A percentile compares a stretch with the other conserved stretches of the same genome.
Conservation (phyloP, 2,329 filamentous ascomycete genomes). For the Neonectria punicea region DNA sequence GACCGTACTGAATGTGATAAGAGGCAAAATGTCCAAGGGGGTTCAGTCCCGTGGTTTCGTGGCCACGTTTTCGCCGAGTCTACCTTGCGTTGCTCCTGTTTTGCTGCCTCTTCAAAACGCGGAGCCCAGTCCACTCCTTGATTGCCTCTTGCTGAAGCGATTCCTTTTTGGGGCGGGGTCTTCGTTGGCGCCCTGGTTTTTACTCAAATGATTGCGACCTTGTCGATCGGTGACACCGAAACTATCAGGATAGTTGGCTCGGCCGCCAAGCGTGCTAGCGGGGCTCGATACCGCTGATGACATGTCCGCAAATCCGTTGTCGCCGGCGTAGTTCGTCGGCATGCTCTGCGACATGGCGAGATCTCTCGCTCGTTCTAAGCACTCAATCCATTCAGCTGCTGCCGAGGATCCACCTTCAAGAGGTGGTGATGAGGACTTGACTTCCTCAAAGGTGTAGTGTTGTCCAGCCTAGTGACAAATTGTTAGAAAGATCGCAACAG, state of each 20-base stretch:
- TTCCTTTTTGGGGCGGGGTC: constrained; percentile 66
- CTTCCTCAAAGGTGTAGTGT: constrained; percentile 93
- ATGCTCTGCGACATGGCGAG: constrained; percentile 80
- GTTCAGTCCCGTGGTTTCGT: constrained; percentile 26
- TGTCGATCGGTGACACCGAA: constrained; percentile 62
- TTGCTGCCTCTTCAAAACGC: constrained; percentile 69
- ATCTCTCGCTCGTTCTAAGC: constrained; percentile 86
- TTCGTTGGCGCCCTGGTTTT: constrained; percentile 66
- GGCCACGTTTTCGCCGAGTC: constrained; percentile 21
- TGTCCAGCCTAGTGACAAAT: constrained; percentile 75
- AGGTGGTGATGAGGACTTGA: constrained; percentile 70
- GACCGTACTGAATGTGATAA: constrained; percentile 41
- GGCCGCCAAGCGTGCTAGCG: constrained; percentile 75
- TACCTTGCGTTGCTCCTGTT: constrained; percentile 21
- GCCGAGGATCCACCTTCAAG: constrained; percentile 72
- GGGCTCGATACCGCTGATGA: constrained; percentile 80
- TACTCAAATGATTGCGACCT: constrained; percentile 67
- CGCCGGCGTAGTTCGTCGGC: constrained; percentile 72
- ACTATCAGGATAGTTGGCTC: constrained; percentile 62
- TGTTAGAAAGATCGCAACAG: constrained; percentile 5
- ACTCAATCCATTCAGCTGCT: constrained; percentile 92
- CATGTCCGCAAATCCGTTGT: constrained; percentile 75
- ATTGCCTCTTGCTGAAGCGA: constrained; percentile 91
- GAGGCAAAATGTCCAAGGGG: constrained; percentile 34
- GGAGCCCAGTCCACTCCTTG: constrained; percentile 91